Evolutionary conservation across 768 basidiomycete genomes (phyloP), one percentile per base, ranked within the genome.

Genomic region (Leccinum variicolor): DNA sequence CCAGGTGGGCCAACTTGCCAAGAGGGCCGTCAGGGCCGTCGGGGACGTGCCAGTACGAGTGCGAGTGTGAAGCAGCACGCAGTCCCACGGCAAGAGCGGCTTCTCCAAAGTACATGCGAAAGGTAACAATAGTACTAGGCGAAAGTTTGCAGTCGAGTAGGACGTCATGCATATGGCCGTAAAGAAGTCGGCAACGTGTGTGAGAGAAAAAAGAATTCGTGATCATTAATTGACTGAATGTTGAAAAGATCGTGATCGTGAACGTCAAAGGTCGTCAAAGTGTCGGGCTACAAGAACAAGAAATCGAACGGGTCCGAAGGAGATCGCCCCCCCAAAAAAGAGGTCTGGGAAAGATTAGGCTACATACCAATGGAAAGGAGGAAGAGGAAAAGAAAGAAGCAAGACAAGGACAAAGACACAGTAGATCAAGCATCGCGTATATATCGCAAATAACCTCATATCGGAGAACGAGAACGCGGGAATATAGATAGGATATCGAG

Each of bases 211-310:
- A 43, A 19, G 10, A 43, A 43, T 43, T 43, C 41, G n/a, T 43
- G 39, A 39, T 19, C 9, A 41, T 41, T 41, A n/a, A 41, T 4
- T 41, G 10, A 41, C 17, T 13, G 10, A 19, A 43, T 11, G 41
- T 19, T 43, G 11, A 43, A 14, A 46, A 46, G 3, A 13, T 21
- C 45, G 21, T 23, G 19, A 21, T 15, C 45, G 9, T 53, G 28
- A 50, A 33, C 23, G 34, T 34, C 34, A 34, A 34, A 50, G 28
- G 31, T 56, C 56, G 6, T 67, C 34, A 46, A 52, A 36, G 50
- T 50, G 39, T 31, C 61, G 13, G 23, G 21, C 13, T 19, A 50
- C 41, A 49, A 48, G 26, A 28, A 48, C 6, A 19, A 19, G 19
- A 21, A 21, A 11, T 21, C 21, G 43, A 10, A 46, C 14, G 14